phyloP scores from a whole-genome alignment of 768 basidiomycete species.

The Sarcomyxa edulis region DNA sequence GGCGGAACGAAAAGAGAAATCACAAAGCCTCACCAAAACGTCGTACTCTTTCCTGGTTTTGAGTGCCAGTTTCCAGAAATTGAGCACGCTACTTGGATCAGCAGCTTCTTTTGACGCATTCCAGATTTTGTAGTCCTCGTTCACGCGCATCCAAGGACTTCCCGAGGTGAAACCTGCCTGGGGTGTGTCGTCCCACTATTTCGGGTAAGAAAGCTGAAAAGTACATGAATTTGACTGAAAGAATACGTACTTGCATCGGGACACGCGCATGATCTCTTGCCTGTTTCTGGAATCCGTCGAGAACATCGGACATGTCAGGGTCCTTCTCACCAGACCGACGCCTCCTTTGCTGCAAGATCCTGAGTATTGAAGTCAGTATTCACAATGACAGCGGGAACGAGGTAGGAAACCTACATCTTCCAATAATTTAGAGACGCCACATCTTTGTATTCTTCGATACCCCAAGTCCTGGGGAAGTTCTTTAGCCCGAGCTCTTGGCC shows the following conservation, averaged over 20 bases:
- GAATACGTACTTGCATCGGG: constrained; percentile 53
- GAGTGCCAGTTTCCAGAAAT: constrained; percentile 59
- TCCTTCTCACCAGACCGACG: constrained; percentile 27
- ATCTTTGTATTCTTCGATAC: constrained; percentile 70
- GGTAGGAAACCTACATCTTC: constrained; percentile 46
- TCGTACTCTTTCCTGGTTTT: constrained; percentile 45
- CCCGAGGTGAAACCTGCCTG: constrained; percentile 65
- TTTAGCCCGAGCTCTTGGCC: constrained; percentile 69
- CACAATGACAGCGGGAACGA: too few relatives aligned
- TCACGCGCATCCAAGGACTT: constrained; percentile 71
- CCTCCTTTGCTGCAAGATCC: constrained; percentile 33
- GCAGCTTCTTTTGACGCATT: constrained; percentile 45
- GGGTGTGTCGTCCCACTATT: constrained; percentile 48
- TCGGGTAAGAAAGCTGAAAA: background rate
- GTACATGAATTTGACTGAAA: background rate
- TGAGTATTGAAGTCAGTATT: too few relatives aligned
- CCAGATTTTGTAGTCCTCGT: constrained; percentile 59
- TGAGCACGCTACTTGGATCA: constrained; percentile 47
- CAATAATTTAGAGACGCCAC: constrained; percentile 58
- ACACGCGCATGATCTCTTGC: constrained; percentile 68
- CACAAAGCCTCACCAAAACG: constrained; percentile 38
- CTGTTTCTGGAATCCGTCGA: constrained; percentile 53
- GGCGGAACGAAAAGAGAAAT: background rate
- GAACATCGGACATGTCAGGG: constrained; percentile 57
- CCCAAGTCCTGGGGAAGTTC: constrained; percentile 60